These are phyloP conservation scores for Dicorynia guianensis DNA, from an alignment of 306 rosid genomes.

Conservation along the genomic window DNA sequence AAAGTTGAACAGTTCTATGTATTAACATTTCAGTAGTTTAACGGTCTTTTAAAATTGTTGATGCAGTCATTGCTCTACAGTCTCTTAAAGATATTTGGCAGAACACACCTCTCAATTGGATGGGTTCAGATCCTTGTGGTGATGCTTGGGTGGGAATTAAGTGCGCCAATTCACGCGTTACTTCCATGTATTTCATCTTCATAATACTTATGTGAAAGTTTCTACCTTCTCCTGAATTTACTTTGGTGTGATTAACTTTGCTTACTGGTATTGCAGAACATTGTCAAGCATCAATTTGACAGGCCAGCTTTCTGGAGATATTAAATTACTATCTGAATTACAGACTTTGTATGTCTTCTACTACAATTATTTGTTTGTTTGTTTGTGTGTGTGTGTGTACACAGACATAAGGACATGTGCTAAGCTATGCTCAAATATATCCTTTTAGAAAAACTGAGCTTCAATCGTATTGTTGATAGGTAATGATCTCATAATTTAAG, in stretches of 20 bases:
- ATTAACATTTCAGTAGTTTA: not conserved
- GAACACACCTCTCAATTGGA: slow-evolving; percentile 50
- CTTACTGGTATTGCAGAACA: slow-evolving; percentile 48
- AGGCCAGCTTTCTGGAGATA: slow-evolving; percentile 52
- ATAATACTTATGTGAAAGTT: not conserved
- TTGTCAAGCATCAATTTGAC: slow-evolving; percentile 42
- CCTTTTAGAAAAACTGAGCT: not conserved
- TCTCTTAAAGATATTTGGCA: slow-evolving; percentile 33
- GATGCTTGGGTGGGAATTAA: slow-evolving; percentile 41
- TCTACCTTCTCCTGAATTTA: not conserved
- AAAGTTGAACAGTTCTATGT: not conserved
- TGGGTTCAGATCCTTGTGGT: slow-evolving; percentile 49
- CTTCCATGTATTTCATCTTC: slow-evolving; percentile 43
- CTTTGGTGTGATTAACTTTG: slow-evolving; percentile 1
- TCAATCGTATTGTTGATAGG: slow-evolving; percentile 1
- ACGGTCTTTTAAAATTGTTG: slow-evolving; percentile 16
- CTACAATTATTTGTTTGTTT: not conserved
- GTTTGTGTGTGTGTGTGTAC: no score
- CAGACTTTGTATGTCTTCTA: slow-evolving; percentile 47
- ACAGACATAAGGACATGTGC: not conserved
- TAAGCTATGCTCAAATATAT: not conserved
- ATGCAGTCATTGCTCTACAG: slow-evolving; percentile 41
- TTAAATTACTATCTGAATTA: slow-evolving; percentile 49
- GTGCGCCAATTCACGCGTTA: slow-evolving; percentile 43
- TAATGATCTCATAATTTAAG: slow-evolving; percentile 15